These are phyloP conservation scores for Parathielavia appendiculata DNA, from an alignment of 495 filamentous ascomycete species.

Conservation along the genomic window DNA sequence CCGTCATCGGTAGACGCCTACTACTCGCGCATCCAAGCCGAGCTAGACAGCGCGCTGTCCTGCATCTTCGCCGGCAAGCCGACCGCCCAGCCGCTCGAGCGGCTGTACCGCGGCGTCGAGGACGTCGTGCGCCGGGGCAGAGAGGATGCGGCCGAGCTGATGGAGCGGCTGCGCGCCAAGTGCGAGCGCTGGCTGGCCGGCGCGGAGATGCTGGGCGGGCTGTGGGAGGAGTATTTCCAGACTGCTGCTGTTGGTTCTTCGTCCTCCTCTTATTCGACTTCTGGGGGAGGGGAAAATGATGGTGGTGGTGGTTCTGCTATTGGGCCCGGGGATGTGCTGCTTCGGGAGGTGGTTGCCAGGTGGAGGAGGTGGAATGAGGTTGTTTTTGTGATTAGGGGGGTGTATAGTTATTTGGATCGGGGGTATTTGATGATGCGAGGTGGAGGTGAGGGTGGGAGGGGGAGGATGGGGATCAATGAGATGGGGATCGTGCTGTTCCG, in stretches of 20 bases:
- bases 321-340: slow-evolving; percentile 42
- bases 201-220: slow-evolving; percentile 47
- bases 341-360: slow-evolving; percentile 57
- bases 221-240: slow-evolving; percentile 32
- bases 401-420: slow-evolving; percentile 90
- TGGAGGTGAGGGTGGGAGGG: slow-evolving; percentile 35
- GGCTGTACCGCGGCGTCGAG: slow-evolving; percentile 84
- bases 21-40: slow-evolving; percentile 63
- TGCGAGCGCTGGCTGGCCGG: slow-evolving; percentile 58
- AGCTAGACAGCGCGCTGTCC: slow-evolving; percentile 65
- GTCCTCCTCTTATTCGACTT: slow-evolving; percentile 10
- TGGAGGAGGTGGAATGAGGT: slow-evolving; percentile 80
- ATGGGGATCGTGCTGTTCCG: slow-evolving; percentile 53
- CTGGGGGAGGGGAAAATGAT: slow-evolving; percentile 41
- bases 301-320: slow-evolving; percentile 29
- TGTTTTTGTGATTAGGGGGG: slow-evolving; percentile 69
- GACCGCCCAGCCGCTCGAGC: slow-evolving; percentile 67
- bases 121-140: slow-evolving; percentile 67
- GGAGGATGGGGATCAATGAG: slow-evolving; percentile 49
- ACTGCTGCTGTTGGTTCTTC: too few relatives aligned
- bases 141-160: slow-evolving; percentile 60
- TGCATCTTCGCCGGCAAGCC: slow-evolving; percentile 63
- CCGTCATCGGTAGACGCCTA: slow-evolving; percentile 48
- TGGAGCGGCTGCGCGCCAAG: slow-evolving; percentile 53
- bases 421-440: slow-evolving; percentile 64